A percentile compares a stretch with the other conserved stretches of the same genome.
Evolutionary conservation across 2,329 filamentous ascomycete genomes (phyloP).

Genomic region (Teratosphaeria pseudoeucalypti): DNA sequence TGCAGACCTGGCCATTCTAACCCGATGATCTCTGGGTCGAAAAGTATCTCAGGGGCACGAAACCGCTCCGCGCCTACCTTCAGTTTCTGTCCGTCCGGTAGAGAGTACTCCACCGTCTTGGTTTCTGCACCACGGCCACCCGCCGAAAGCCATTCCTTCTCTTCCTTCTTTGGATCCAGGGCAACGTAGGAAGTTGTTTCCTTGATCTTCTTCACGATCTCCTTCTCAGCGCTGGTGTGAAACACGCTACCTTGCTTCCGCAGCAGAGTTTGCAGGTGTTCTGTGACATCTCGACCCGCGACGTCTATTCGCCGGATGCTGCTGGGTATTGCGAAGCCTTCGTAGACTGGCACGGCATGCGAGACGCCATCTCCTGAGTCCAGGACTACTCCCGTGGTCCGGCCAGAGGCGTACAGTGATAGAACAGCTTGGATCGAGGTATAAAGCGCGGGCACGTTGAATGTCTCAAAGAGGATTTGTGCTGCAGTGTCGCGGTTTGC

Average conservation of each 20-base stretch:
- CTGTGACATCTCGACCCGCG: slow-evolving; percentile 88
- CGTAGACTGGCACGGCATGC: slow-evolving; percentile 93
- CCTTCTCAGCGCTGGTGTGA: slow-evolving; percentile 97
- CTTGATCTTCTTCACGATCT: slow-evolving; percentile 96
- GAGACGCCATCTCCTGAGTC: slow-evolving; percentile 95
- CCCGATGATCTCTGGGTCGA: slow-evolving; percentile 93
- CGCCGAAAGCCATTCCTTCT: slow-evolving; percentile 78
- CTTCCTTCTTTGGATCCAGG: slow-evolving; percentile 80
- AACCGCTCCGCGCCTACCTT: slow-evolving; percentile 94
- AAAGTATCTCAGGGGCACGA: slow-evolving; percentile 90
- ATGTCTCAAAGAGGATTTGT: slow-evolving; percentile 96
- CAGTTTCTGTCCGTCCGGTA: slow-evolving; percentile 88
- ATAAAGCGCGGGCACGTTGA: slow-evolving; percentile 94
- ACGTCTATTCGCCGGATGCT: slow-evolving; percentile 94
- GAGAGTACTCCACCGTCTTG: slow-evolving; percentile 74
- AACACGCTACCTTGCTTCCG: slow-evolving; percentile 90
- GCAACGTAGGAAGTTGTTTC: slow-evolving; percentile 90
- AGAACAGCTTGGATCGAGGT: slow-evolving; percentile 95
- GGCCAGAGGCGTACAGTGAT: slow-evolving; percentile 87
- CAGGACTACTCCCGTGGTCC: slow-evolving; percentile 90
- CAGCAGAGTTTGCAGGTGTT: slow-evolving; percentile 82
- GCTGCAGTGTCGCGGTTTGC: slow-evolving; percentile 93
- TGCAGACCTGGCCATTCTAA: slow-evolving; percentile 95
- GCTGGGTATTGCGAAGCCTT: slow-evolving; percentile 93
- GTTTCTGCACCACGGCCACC: slow-evolving; percentile 57